Percentiles rank a stretch among this genome's conserved stretches.
Evolutionary conservation across 2,329 filamentous ascomycete genomes (phyloP).

Genomic region (Epichloe sylvatica): DNA sequence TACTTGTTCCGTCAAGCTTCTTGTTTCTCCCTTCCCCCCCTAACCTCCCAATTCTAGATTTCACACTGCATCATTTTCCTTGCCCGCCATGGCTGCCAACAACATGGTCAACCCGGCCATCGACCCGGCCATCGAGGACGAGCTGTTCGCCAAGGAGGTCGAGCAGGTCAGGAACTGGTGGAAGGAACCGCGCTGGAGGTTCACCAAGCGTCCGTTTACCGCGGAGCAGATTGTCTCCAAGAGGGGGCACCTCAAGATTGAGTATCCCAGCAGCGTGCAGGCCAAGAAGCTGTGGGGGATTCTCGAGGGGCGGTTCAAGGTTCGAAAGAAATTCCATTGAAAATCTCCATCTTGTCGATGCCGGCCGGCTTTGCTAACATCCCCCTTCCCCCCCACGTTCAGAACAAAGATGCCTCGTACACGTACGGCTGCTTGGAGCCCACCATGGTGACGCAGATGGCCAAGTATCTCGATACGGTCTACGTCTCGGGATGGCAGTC

Average conservation of each 20-base stretch:
- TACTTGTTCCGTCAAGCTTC: too few species aligned
- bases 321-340: conserved; percentile 18
- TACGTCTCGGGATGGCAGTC: conserved; percentile 99
- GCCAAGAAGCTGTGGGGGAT: conserved; percentile 92
- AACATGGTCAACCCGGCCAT: conserved; percentile 47
- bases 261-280: conserved; percentile 80
- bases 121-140: conserved; percentile 43
- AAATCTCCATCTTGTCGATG: too few species aligned
- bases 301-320: conserved; percentile 73
- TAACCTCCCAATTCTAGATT: too few species aligned
- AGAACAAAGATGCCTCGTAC: conserved; percentile 61
- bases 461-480: conserved; percentile 94
- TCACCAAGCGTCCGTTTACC: conserved; percentile 85
- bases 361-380: too few species aligned
- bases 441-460: conserved; percentile 98
- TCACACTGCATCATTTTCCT: too few species aligned
- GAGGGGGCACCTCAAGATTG: conserved; percentile 70
- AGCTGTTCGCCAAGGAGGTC: conserved; percentile 69
- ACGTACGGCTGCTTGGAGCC: conserved; percentile 97
- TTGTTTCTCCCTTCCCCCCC: too few species aligned
- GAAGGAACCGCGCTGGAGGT: conserved; percentile 79
- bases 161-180: conserved; percentile 88
- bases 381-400: rapidly evolving
- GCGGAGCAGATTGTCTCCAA: conserved; percentile 96
- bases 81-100: conserved; percentile 39